Evolutionary conservation across 257 asterid species (phyloP).

Genomic region (Primulina huaijiensis): DNA sequence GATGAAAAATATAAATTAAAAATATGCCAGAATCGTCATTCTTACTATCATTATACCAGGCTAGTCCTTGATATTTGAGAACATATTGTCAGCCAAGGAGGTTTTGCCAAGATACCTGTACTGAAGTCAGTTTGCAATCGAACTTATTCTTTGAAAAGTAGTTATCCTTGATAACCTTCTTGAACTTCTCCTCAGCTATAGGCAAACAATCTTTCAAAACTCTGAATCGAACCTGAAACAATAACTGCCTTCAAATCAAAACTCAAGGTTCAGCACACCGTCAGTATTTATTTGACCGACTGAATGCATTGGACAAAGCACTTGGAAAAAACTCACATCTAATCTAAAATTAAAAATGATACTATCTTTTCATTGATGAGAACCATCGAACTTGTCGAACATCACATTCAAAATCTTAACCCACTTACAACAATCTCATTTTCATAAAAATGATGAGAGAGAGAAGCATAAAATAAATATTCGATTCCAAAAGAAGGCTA

Average conservation of each 20-base stretch:
- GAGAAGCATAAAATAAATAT: background rate
- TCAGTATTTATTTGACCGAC: background rate
- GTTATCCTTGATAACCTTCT: conserved; percentile 55
- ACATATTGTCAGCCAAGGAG: background rate
- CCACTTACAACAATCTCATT: background rate
- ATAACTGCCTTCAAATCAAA: conserved; percentile 21
- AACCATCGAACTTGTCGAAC: background rate
- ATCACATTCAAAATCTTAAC: conserved; percentile 13
- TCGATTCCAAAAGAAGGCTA: background rate
- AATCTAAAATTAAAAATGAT: no score
- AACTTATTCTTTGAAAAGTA: conserved; percentile 67
- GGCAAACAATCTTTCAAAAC: conserved; percentile 70
- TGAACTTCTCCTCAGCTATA: conserved; percentile 79
- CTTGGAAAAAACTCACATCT: background rate
- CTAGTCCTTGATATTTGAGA: background rate
- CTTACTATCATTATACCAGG: conserved; percentile 9
- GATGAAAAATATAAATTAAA: background rate
- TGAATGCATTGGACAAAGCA: background rate
- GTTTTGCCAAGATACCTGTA: conserved; percentile 49
- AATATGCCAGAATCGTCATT: conserved; percentile 5
- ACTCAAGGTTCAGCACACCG: conserved; percentile 8
- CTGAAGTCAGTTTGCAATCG: conserved; percentile 57
- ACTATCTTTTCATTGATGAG: background rate
- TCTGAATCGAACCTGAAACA: conserved; percentile 67
- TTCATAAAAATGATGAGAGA: conserved; percentile 13